phyloP scores from a whole-genome alignment of 2,329 filamentous ascomycete genomes.

The Calcarisporium arbuscula region DNA sequence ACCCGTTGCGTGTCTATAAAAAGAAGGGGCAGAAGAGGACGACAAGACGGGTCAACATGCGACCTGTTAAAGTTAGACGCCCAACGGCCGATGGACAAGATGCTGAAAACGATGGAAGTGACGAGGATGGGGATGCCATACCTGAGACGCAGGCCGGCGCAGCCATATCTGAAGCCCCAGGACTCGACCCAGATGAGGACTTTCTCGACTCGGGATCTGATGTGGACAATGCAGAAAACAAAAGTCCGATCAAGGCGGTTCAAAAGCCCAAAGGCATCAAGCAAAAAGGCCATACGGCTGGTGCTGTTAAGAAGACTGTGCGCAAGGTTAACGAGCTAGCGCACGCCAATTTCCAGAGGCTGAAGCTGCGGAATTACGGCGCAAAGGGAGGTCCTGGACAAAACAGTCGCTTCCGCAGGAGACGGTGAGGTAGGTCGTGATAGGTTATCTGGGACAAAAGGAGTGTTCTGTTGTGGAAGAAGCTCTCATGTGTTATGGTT shows the following conservation, averaged over 20 bases:
- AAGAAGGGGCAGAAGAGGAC: conserved; percentile 81
- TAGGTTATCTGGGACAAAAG: no score
- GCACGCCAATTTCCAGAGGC: conserved; percentile 59
- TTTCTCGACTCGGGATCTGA: conserved; percentile 14
- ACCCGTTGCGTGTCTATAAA: conserved; percentile 61
- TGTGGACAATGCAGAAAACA: conserved; percentile 8
- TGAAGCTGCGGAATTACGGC: conserved; percentile 57
- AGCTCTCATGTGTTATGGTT: conserved; percentile 1
- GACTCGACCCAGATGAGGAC: conserved; percentile 10
- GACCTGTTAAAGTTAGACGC: conserved; percentile 43
- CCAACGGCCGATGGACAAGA: conserved; percentile 28
- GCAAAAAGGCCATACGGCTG: conserved; percentile 29
- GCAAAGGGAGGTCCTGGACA: conserved; percentile 54
- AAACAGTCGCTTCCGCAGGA: conserved; percentile 53
- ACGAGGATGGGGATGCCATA: conserved; percentile 23
- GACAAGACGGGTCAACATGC: conserved; percentile 62
- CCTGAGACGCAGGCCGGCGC: conserved; percentile 20
- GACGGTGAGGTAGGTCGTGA: conserved; percentile 23
- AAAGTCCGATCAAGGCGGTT: conserved; percentile 16
- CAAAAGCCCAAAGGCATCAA: conserved; percentile 18
- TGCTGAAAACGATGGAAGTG: conserved; percentile 26
- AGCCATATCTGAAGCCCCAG: conserved; percentile 8
- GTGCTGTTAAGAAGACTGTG: conserved; percentile 42
- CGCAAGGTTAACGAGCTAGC: conserved; percentile 59
- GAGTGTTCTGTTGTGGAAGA: no score